Evolutionary conservation across 371 early-diverging fungal species (phyloP).

Genomic region (Choanephora cucurbitarum): DNA sequence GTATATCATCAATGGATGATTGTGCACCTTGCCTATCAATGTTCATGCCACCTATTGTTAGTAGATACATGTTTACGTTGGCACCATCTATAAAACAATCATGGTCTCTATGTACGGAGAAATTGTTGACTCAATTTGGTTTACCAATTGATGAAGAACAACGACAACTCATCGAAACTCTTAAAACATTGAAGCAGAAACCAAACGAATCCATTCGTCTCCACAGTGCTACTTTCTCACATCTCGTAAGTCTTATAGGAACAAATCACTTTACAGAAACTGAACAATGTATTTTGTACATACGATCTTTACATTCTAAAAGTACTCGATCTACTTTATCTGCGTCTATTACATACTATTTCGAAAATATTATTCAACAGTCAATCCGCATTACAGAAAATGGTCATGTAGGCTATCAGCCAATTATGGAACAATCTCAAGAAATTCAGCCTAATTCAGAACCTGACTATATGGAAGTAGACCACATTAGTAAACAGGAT

Average conservation of each 20-base stretch:
- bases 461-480: no score
- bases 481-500: no score
- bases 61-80: no score
- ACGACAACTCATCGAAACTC: neutral
- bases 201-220: conserved; percentile 6
- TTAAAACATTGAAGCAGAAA: neutral
- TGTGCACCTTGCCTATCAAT: no score
- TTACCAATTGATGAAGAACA: conserved; percentile 4
- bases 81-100: no score
- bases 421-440: no score
- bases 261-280: neutral
- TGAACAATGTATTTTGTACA: neutral
- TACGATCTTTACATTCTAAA: conserved; percentile 3
- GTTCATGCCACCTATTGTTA: no score
- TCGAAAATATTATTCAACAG: neutral
- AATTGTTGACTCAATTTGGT: conserved; percentile 2
- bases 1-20: no score
- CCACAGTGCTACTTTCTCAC: conserved; percentile 2
- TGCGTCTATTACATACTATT: neutral
- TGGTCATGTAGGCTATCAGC: neutral
- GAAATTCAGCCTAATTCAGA: no score
- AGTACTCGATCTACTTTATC: neutral
- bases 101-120: neutral
- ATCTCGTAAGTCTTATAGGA: conserved; percentile 3
- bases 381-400: neutral